Conservation (phyloP, 306 rosid genomes). For the Aeschynomene evenia region DNA sequence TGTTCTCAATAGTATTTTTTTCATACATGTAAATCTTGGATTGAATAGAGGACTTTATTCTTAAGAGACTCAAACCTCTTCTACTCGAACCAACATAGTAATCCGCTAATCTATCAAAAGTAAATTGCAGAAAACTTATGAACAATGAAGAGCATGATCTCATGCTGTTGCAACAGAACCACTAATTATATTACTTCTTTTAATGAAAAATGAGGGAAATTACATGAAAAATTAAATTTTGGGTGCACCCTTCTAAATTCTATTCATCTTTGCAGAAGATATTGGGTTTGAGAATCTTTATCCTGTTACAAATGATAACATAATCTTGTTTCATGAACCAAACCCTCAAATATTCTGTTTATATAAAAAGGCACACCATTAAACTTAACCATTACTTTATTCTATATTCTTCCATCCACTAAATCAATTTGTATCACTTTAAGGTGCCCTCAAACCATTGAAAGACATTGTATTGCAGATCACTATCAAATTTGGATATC, state of each 20-base stretch:
- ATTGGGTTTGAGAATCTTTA: neutral
- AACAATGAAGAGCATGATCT: neutral
- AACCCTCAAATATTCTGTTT: neutral
- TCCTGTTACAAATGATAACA: neutral
- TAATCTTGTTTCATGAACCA: neutral
- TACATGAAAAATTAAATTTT: neutral
- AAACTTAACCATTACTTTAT: conserved; percentile 2
- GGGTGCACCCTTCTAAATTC: neutral
- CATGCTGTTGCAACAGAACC: neutral
- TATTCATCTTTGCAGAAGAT: neutral
- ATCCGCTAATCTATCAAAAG: neutral
- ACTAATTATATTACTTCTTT: no score
- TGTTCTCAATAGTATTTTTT: no score
- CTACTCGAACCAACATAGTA: no score
- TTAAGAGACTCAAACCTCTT: no score
- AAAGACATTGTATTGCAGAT: no score
- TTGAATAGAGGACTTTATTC: no score
- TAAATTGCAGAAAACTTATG: neutral
- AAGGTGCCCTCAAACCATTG: neutral
- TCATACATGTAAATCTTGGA: no score
- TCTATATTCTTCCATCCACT: conserved; percentile 16
- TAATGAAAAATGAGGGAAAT: neutral
- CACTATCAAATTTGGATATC: no score
- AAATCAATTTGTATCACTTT: neutral
- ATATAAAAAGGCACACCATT: neutral